phyloP scores from a whole-genome alignment of 1,284 basidiomycete species.

The Ustilago tritici region DNA sequence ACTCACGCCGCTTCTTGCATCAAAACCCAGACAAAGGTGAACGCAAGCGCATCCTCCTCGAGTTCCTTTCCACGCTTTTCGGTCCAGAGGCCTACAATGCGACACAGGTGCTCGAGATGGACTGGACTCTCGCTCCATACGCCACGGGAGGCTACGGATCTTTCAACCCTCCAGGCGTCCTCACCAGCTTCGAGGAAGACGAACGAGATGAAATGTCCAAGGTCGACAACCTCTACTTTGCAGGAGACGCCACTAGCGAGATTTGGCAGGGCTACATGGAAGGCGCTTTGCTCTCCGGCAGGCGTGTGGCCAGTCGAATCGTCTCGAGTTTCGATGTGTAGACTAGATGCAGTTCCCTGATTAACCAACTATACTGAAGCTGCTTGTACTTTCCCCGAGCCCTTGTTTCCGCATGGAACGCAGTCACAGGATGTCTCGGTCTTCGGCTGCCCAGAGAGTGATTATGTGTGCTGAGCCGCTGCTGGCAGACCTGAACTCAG shows the following conservation, averaged over 20 bases:
- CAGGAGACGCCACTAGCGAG: slow-evolving; percentile 43
- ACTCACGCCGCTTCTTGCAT: slow-evolving; percentile 39
- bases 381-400: neutral
- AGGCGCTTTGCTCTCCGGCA: slow-evolving; percentile 41
- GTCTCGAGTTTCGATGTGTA: slow-evolving; percentile 29
- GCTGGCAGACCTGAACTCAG: too few species aligned
- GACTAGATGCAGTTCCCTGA: neutral
- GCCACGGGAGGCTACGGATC: slow-evolving; percentile 46
- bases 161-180: slow-evolving; percentile 43
- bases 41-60: slow-evolving; percentile 29
- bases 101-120: slow-evolving; percentile 36
- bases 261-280: slow-evolving; percentile 53
- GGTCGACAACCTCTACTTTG: slow-evolving; percentile 42
- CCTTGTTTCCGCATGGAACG: neutral
- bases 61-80: slow-evolving; percentile 28
- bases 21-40: slow-evolving; percentile 21
- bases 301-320: slow-evolving; percentile 30
- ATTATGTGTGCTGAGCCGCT: too few species aligned
- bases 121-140: slow-evolving; percentile 40
- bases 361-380: neutral
- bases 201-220: slow-evolving; percentile 36
- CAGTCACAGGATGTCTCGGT: neutral
- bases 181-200: slow-evolving; percentile 42
- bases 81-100: slow-evolving; percentile 29
- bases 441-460: neutral